phyloP scores from a whole-genome alignment of 2,329 filamentous ascomycete species.

The Tetracladium maxilliforme region DNA sequence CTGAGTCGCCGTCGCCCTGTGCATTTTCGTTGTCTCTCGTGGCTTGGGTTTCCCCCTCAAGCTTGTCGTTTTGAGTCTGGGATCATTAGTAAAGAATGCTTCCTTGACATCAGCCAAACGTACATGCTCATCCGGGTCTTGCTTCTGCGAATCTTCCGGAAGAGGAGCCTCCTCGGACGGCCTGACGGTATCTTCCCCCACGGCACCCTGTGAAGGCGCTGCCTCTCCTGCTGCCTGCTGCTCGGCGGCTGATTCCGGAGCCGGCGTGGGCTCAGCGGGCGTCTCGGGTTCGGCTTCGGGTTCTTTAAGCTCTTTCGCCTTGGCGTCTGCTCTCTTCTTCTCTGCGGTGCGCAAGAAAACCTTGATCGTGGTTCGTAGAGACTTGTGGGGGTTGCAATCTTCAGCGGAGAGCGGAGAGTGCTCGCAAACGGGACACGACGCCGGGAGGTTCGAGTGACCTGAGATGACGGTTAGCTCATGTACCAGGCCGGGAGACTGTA shows the following conservation, averaged over 20 bases:
- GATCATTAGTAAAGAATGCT: no score
- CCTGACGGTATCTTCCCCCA: constrained; percentile 2
- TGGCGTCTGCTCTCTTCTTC: constrained; percentile 65
- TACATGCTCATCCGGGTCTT: no score
- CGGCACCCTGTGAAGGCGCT: constrained; percentile 1
- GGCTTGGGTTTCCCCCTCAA: no score
- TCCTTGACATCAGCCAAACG: no score
- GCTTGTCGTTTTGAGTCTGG: no score
- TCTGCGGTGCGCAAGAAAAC: constrained; percentile 84
- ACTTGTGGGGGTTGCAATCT: constrained; percentile 80
- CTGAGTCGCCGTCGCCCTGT: no score
- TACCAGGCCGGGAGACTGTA: constrained; percentile 5
- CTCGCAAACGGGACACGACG: constrained; percentile 82
- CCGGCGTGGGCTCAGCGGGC: constrained; percentile 6
- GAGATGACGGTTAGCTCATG: constrained; percentile 4
- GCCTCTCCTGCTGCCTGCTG: constrained; percentile 7
- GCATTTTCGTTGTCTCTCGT: no score
- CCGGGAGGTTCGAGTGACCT: constrained; percentile 65
- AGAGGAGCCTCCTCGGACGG: constrained; percentile 2
- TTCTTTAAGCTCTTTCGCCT: constrained; percentile 23
- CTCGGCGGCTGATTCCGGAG: constrained; percentile 7
- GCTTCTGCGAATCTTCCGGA: no score
- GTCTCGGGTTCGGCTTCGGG: constrained; percentile 11
- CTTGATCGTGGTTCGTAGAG: constrained; percentile 80
- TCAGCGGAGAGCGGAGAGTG: constrained; percentile 77